Evolutionary conservation across 345 rosid genomes (phyloP).

Genomic region (Heritiera littoralis): DNA sequence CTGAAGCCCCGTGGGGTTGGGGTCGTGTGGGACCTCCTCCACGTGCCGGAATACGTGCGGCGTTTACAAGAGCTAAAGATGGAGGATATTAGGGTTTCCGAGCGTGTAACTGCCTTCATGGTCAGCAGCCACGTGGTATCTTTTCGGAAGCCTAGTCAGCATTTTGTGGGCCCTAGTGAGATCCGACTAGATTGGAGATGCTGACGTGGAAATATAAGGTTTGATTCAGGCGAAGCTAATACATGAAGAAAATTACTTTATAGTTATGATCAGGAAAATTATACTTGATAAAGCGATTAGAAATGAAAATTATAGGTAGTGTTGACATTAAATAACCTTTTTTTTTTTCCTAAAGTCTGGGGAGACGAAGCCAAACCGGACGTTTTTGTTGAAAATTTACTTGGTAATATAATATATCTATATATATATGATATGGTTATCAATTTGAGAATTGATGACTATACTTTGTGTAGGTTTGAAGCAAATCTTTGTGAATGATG

Average conservation of each 20-base stretch:
- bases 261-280: too few species aligned
- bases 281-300: background rate
- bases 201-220: constrained; percentile 28
- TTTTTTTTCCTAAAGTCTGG: constrained; percentile 22
- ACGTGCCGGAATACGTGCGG: constrained; percentile 79
- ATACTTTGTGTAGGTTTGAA: background rate
- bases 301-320: background rate
- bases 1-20: constrained; percentile 79
- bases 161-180: constrained; percentile 52
- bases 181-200: constrained; percentile 79
- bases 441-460: constrained; percentile 14
- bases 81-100: constrained; percentile 83
- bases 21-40: constrained; percentile 85
- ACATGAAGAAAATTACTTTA: too few species aligned
- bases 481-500: constrained; percentile 3
- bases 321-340: background rate
- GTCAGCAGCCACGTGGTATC: constrained; percentile 86
- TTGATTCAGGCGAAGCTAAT: background rate
- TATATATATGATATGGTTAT: constrained; percentile 7
- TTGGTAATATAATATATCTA: background rate
- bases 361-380: constrained; percentile 48
- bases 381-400: background rate
- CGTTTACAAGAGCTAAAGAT: constrained; percentile 79
- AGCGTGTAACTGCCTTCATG: constrained; percentile 93
- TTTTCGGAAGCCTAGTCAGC: constrained; percentile 77